Conservation (phyloP, 331 rosid genomes). For the Ulmus americana region DNA sequence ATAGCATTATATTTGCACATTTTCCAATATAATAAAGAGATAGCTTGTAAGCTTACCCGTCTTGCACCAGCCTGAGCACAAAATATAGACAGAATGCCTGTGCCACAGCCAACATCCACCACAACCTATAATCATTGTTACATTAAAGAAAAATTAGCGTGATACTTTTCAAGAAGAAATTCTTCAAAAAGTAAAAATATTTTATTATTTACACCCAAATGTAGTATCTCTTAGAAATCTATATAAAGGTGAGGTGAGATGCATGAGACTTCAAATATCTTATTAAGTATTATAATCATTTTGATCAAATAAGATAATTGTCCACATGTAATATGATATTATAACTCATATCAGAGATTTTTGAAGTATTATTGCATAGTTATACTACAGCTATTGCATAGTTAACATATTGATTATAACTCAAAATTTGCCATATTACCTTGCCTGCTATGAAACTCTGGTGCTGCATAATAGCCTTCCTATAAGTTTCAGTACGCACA, state of each 20-base stretch:
- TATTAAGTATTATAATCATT: not conserved
- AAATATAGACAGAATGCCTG: slow-evolving; percentile 92
- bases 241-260: not conserved
- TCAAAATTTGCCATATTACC: slow-evolving; percentile 38
- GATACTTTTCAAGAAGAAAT: slow-evolving; percentile 1
- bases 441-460: slow-evolving; percentile 77
- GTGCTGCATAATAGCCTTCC: slow-evolving; percentile 75
- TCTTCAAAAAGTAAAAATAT: slow-evolving; percentile 6
- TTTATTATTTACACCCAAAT: not conserved
- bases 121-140: slow-evolving; percentile 64
- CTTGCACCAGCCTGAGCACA: slow-evolving; percentile 98
- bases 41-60: slow-evolving; percentile 52
- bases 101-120: slow-evolving; percentile 95
- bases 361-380: not conserved
- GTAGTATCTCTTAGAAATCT: not conserved
- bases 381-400: not conserved
- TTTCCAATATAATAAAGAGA: not conserved
- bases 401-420: not conserved
- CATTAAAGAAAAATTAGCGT: slow-evolving; percentile 11
- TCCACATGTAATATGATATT: not conserved
- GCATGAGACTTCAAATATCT: not conserved
- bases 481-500: slow-evolving; percentile 79
- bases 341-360: not conserved
- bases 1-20: not conserved
- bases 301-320: not conserved